A percentile compares a stretch with the other conserved stretches of the same genome.
phyloP scores from a whole-genome alignment of 805 yeast genomes.

The Wickerhamiella galacta region DNA sequence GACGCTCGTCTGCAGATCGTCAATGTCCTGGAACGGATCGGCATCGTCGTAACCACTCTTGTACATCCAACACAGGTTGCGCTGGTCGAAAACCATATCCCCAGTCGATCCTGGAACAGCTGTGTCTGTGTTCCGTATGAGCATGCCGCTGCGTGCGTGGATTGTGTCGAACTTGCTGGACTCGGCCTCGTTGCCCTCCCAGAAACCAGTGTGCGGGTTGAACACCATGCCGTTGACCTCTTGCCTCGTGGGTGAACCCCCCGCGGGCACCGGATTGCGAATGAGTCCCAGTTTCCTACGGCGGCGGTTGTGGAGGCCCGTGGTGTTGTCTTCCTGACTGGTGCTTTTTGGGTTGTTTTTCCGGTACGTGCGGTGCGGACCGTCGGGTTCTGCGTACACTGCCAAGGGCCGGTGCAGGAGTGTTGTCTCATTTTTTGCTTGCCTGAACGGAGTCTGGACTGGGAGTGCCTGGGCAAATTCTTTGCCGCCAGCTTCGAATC shows the following conservation, averaged over 20 bases:
- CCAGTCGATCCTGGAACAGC: neutral
- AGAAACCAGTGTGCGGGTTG: conserved; percentile 13
- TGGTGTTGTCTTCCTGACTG: neutral
- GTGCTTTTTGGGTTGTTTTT: neutral
- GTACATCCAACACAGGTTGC: conserved; percentile 15
- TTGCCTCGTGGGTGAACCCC: conserved; percentile 3
- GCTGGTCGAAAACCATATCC: conserved; percentile 15
- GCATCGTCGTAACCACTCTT: conserved; percentile 9
- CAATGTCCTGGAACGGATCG: conserved; percentile 15
- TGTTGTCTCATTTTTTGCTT: no score
- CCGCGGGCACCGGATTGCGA: conserved; percentile 8
- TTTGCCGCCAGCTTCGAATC: no score
- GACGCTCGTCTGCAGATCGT: conserved; percentile 6
- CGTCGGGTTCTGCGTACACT: conserved; percentile 13
- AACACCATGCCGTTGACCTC: conserved; percentile 17
- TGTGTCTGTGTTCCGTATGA: conserved; percentile 5
- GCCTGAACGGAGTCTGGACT: no score
- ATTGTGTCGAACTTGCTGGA: conserved; percentile 10
- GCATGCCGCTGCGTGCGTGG: conserved; percentile 7
- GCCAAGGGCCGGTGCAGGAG: conserved; percentile 14
- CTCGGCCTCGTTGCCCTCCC: conserved; percentile 18
- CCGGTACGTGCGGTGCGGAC: neutral
- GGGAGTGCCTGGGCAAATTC: no score
- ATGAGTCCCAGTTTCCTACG: conserved; percentile 7
- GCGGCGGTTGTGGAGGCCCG: conserved; percentile 2